Percentiles rank a stretch among this genome's conserved stretches.
Evolutionary conservation across 495 filamentous ascomycete genomes (phyloP).

Genomic region (Geoglossum glabrum): DNA sequence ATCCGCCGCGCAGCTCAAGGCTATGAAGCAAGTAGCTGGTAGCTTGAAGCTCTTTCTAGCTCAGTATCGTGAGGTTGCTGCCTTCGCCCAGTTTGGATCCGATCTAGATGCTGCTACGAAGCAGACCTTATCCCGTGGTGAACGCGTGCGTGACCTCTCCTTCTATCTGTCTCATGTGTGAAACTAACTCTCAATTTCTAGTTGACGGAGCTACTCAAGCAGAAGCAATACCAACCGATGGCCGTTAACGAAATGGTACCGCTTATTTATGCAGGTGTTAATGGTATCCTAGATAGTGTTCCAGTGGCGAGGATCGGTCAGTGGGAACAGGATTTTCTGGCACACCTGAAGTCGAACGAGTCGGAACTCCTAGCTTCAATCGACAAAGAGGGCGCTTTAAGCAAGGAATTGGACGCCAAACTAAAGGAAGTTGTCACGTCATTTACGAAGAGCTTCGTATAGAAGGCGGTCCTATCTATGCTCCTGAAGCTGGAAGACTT

Average conservation of each 20-base stretch:
- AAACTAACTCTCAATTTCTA: conserved; percentile 17
- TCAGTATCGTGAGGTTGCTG: conserved; percentile 99
- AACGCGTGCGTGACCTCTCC: conserved; percentile 48
- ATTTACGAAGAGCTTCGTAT: conserved; percentile 86
- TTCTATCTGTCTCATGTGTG: neutral
- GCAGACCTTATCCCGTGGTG: conserved; percentile 96
- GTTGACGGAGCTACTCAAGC: conserved; percentile 93
- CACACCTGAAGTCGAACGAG: conserved; percentile 80
- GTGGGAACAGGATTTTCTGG: conserved; percentile 88
- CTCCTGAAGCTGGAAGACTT: neutral
- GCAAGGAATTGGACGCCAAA: conserved; percentile 81
- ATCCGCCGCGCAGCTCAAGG: conserved; percentile 98
- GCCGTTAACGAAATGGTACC: conserved; percentile 99
- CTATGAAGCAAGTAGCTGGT: conserved; percentile 99
- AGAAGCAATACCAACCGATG: conserved; percentile 99
- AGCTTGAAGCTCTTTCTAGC: conserved; percentile 99
- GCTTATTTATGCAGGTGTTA: conserved; percentile 97
- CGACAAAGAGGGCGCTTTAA: conserved; percentile 86
- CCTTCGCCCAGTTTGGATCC: conserved; percentile 99
- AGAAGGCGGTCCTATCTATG: neutral
- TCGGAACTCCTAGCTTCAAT: conserved; percentile 66
- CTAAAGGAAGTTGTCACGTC: conserved; percentile 54
- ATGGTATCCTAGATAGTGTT: conserved; percentile 74
- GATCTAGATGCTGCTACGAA: conserved; percentile 98
- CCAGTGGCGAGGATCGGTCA: conserved; percentile 70